Base-by-base conservation (phyloP, 2,329 filamentous ascomycete species). In the Cercospora sp. region DNA sequence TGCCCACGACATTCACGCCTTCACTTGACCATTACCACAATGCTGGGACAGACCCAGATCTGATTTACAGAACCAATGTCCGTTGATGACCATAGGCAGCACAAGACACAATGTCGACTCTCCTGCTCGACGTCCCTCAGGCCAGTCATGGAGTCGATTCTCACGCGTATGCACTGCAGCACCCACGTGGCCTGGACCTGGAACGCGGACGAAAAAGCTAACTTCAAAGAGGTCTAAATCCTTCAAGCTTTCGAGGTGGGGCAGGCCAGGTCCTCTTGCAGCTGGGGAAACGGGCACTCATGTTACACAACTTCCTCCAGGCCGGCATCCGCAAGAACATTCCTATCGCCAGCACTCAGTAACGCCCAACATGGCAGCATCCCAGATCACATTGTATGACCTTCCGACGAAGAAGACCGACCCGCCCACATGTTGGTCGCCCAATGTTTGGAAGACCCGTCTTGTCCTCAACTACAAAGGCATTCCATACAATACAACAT, bases 371-470 rank as follows among this genome's bases (percentile, higher is more conserved):
- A 62, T 62, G 60, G 5, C 59, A 13, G 30, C 28, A 28, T 18
- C n/a, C 30, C 20, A 57, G 30, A 51, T 70, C 31, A 63, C 67
- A 13, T 66, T 73, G n/a, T 73, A 68, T 61, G 71, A 73, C 61
- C 60, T 73, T 5, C 68, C 69, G 2, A 63, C 60, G 48, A 68
- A 68, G 33, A 58, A 33, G 23, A 57, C 31, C 31, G 77, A 80
- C 55, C 79, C 78, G 5, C n/a, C 16, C 20, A 79, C 78, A 7
- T 75, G 80, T 62, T 92, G 90, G 90, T 90, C 89, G 0, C 79
- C 85, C 53, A 92, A 92, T 76, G 85, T 89, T 0, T 91, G 89
- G 89, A 91, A 90, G 78, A 87, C 88, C 88, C 88, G 90, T 1
- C 55, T 71, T 2, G 68, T 67, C 12, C 69, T 74, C 12, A 74